Percentiles rank a stretch among this genome's conserved stretches.
Conservation (phyloP, 192 early-diverging fungal genomes). For the Backusella tuberculispora region DNA sequence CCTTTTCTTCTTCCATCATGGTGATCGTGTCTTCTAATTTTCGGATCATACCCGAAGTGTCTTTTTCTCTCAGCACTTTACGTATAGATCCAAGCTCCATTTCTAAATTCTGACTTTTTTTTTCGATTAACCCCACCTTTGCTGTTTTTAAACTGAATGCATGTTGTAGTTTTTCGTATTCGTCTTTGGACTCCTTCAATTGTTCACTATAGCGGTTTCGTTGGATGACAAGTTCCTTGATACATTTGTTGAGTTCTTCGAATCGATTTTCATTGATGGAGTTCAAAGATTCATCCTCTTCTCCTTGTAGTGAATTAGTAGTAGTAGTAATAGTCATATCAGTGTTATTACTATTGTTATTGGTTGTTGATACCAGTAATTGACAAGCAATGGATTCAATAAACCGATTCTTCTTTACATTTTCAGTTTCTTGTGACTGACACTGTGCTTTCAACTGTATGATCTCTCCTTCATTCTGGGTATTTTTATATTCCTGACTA, state of each 20-base stretch:
- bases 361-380: background rate
- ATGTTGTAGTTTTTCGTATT: background rate
- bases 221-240: background rate
- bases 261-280: background rate
- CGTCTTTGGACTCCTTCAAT: background rate
- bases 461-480: background rate
- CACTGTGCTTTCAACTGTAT: background rate
- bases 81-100: background rate
- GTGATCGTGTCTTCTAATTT: background rate
- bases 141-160: background rate
- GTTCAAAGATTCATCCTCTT: background rate
- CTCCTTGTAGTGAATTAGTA: no score
- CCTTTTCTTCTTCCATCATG: background rate
- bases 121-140: background rate
- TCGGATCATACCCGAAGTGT: slow-evolving; percentile 3
- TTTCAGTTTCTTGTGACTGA: slow-evolving; percentile 13
- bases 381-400: background rate
- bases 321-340: no score
- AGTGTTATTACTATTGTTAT: background rate
- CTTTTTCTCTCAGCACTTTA: background rate
- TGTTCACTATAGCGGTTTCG: background rate
- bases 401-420: background rate
- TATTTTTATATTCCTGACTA: background rate
- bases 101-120: background rate
- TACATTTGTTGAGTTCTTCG: slow-evolving; percentile 2